Evolutionary conservation across 768 basidiomycete species (phyloP), one percentile per base, ranked within the genome.

Genomic region (Suillus paluster): DNA sequence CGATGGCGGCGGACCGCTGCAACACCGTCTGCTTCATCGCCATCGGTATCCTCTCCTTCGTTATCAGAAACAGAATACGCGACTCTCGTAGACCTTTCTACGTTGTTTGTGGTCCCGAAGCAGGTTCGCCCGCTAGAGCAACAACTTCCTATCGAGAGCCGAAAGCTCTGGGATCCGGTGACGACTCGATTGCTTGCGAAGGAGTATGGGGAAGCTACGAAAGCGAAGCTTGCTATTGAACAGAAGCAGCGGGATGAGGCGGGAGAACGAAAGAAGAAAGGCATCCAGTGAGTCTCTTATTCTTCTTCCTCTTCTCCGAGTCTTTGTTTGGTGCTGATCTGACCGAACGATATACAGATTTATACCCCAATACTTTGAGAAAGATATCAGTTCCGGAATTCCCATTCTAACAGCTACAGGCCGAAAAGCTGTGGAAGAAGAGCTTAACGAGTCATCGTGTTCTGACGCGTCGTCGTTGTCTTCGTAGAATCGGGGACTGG

Each of bases 241-340:
- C 97, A 99, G 83, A 85, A 73, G 71, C 97, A 99, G 81, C 80
- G 97, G 56, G 95, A 98, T 63, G 84, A 87, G 36, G 92, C 95
- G 7, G 91, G 89, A 12, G 92, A 94, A 73, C 82, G 94, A 77
- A 96, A 94, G 81, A 84, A 82, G 73, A 90, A 86, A 61, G 92
- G 90, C 19, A 74, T 85, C 34, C 82, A 85, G 93, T 97, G 70
- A 80, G 93, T 90, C 10, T 59, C 56, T 39, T 2, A 34, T 34
- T 12, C n/a, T 34, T 50, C 12, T 12, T 5, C 21, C 21, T 19
- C 36, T 45, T 8, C 19, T 15, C 45, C 2, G 12, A 25, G 12
- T 46, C 11, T 23, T 33, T n/a, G n/a, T n/a, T 36, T 27, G 34
- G 12, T 27, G 8, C 17, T 53, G 30, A 34, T 17, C 61, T 39